These are phyloP conservation scores for Cryptosporidium ryanae DNA, from an alignment of 169 alveolate genomes.

Conservation along the genomic window DNA sequence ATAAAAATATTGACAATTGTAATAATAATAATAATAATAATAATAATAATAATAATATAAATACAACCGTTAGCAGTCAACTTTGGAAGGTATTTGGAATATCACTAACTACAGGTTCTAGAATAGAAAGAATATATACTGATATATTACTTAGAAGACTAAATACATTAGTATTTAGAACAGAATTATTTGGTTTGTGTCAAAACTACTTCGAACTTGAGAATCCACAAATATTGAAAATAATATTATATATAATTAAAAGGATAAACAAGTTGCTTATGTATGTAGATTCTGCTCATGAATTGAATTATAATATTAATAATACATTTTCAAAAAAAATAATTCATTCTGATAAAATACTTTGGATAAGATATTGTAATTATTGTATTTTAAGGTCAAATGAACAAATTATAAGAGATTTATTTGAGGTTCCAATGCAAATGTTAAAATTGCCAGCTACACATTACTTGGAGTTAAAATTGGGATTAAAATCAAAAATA, in stretches of 20 bases:
- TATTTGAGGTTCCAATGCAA: slow-evolving; percentile 68
- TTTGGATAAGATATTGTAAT: slow-evolving; percentile 66
- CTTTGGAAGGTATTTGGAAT: slow-evolving; percentile 60
- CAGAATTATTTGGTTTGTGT: slow-evolving; percentile 18
- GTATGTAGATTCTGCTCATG: not conserved
- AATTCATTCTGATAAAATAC: slow-evolving; percentile 20
- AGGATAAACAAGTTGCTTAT: slow-evolving; percentile 11
- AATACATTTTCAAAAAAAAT: not conserved
- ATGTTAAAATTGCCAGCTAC: slow-evolving; percentile 72
- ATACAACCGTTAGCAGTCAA: not conserved
- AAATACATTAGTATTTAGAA: slow-evolving; percentile 29
- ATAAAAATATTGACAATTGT: no score
- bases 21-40: no score
- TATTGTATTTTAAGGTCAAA: slow-evolving; percentile 56
- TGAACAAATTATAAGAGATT: slow-evolving; percentile 33
- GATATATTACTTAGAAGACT: slow-evolving; percentile 29
- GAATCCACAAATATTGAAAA: slow-evolving; percentile 20
- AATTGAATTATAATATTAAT: not conserved
- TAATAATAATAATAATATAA: not conserved
- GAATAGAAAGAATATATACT: slow-evolving; percentile 39
- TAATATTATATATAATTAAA: slow-evolving; percentile 9
- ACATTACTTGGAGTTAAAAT: slow-evolving; percentile 43
- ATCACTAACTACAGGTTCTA: slow-evolving; percentile 57
- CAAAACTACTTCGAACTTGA: slow-evolving; percentile 34
- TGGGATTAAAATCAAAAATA: slow-evolving; percentile 20